Evolutionary conservation across 176 grass and related monocot species (phyloP).

Genomic region (Lolium rigidum): DNA sequence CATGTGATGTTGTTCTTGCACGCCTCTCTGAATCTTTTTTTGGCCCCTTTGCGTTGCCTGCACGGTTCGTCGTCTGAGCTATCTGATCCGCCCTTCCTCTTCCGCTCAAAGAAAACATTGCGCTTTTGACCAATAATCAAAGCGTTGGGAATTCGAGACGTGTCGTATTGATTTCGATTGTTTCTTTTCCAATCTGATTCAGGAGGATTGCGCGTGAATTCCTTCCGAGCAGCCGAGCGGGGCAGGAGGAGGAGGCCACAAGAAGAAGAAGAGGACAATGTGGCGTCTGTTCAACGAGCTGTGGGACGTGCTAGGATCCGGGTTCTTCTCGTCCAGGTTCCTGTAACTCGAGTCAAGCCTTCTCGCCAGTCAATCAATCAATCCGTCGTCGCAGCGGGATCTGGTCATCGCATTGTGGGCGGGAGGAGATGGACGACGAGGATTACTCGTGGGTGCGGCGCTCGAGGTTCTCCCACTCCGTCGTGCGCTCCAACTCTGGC

Average conservation of each 20-base stretch:
- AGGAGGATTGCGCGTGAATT: not conserved
- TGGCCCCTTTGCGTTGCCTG: slow-evolving; percentile 13
- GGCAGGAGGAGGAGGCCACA: not conserved
- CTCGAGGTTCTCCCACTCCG: slow-evolving; percentile 75
- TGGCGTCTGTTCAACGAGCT: slow-evolving; percentile 57
- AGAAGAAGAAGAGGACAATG: slow-evolving; percentile 10
- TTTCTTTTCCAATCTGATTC: slow-evolving; percentile 23
- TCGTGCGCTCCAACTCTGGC: slow-evolving; percentile 59
- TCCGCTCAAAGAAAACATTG: not conserved
- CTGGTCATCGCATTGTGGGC: not conserved
- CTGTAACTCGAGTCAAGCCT: slow-evolving; percentile 21
- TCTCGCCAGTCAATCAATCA: not conserved
- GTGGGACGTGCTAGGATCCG: slow-evolving; percentile 62
- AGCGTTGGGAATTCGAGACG: not conserved
- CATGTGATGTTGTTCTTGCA: slow-evolving; percentile 26
- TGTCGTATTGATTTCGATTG: slow-evolving; percentile 12
- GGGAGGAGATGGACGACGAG: slow-evolving; percentile 64
- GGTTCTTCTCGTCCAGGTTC: slow-evolving; percentile 63
- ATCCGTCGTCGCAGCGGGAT: not conserved
- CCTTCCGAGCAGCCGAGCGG: not conserved
- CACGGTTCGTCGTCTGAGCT: slow-evolving; percentile 37
- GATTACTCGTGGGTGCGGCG: slow-evolving; percentile 83
- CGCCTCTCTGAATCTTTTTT: slow-evolving; percentile 29
- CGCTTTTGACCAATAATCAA: slow-evolving; percentile 37
- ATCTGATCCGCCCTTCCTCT: not conserved